Evolutionary conservation across 2,329 filamentous ascomycete genomes (phyloP).

Genomic region (Zasmidium cellare): DNA sequence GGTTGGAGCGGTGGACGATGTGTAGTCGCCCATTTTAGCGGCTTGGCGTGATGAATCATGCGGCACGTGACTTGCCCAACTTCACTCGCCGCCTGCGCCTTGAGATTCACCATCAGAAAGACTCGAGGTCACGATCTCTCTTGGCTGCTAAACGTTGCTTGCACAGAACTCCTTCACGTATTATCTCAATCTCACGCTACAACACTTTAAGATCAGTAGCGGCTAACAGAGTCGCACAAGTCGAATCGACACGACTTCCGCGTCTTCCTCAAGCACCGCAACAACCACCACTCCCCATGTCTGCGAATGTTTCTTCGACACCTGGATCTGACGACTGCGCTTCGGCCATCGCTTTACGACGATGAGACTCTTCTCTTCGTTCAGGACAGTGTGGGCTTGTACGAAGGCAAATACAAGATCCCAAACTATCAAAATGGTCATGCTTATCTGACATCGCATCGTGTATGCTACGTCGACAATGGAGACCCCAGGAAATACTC

Average conservation of each 20-base stretch:
- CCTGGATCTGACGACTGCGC: conserved; percentile 91
- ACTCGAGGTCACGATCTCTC: too few species aligned
- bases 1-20: conserved; percentile 9
- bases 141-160: not conserved
- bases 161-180: not conserved
- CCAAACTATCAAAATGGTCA: conserved; percentile 92
- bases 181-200: too few species aligned
- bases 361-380: conserved; percentile 96
- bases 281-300: conserved; percentile 20
- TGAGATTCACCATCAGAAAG: too few species aligned
- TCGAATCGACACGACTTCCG: not conserved
- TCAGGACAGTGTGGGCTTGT: conserved; percentile 94
- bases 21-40: not conserved
- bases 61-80: conserved; percentile 1
- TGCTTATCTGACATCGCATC: conserved; percentile 93
- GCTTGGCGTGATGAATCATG: not conserved
- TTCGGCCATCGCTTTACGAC: conserved; percentile 86
- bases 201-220: too few species aligned
- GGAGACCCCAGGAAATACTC: conserved; percentile 82
- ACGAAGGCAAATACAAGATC: conserved; percentile 97
- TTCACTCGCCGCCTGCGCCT: not conserved
- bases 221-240: conserved; percentile 10
- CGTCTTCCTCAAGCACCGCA: not conserved
- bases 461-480: conserved; percentile 92
- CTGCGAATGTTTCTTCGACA: conserved; percentile 90